These are phyloP conservation scores for Neonectria ditissima DNA, from an alignment of 2,329 filamentous ascomycete genomes.

Conservation along the genomic window DNA sequence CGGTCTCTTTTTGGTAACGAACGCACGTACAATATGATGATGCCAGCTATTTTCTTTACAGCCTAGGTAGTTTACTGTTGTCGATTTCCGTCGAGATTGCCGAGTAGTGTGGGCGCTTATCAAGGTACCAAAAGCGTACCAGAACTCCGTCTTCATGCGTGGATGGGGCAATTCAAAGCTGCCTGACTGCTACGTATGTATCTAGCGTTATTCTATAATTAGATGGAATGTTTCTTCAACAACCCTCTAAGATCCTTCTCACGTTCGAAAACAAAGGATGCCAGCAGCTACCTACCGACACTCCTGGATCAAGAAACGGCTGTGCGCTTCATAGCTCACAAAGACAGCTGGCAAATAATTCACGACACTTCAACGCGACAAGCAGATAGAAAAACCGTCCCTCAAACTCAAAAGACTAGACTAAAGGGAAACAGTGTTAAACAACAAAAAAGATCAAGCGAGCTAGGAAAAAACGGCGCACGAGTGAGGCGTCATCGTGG, in stretches of 20 bases:
- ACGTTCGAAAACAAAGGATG: too few species aligned
- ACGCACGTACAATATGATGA: conserved; percentile 29
- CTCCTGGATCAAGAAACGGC: background rate
- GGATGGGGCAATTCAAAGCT: background rate
- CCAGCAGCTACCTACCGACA: background rate
- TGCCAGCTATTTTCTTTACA: conserved; percentile 12
- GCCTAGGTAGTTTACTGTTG: background rate
- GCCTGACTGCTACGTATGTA: background rate
- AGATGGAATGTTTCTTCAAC: background rate
- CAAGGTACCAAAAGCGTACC: background rate
- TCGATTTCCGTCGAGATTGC: background rate
- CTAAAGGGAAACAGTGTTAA: conserved; percentile 43
- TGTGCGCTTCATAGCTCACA: background rate
- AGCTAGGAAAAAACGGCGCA: conserved; percentile 55
- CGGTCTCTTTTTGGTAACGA: conserved; percentile 27
- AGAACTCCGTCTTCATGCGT: background rate
- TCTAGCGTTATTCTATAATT: background rate
- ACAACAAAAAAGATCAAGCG: conserved; percentile 53
- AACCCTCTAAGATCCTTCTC: background rate
- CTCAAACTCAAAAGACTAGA: conserved; percentile 33
- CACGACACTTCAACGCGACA: background rate
- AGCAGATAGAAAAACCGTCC: conserved; percentile 23
- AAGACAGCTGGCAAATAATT: background rate
- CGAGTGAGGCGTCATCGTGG: conserved; percentile 46
- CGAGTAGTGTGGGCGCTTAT: background rate